Conservation (phyloP, 108 stramenopile species). For the Cyclotella atomus region DNA sequence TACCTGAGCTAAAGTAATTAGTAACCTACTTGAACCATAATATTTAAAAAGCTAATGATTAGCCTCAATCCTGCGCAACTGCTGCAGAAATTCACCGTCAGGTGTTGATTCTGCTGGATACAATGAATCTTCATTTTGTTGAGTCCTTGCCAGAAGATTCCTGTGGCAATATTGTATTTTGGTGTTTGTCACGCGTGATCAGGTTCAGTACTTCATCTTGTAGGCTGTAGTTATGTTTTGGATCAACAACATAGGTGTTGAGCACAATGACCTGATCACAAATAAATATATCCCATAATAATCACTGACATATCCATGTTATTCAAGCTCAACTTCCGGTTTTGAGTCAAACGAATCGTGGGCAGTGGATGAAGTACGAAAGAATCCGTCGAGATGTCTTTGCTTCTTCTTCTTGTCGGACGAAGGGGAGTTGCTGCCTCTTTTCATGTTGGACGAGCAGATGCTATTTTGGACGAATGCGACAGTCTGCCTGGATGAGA, state of each 20-base stretch:
- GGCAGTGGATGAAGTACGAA: conserved; percentile 14
- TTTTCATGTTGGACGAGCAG: not conserved
- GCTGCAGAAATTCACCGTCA: conserved; percentile 67
- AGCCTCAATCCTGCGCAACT: conserved; percentile 70
- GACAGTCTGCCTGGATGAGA: not conserved
- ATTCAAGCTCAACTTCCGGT: conserved; percentile 75
- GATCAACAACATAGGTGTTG: not conserved
- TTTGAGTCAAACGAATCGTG: too few species aligned
- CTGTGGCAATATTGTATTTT: conserved; percentile 68
- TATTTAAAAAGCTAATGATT: too few species aligned
- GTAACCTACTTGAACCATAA: too few species aligned
- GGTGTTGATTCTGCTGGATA: conserved; percentile 55
- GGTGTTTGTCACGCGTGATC: conserved; percentile 81
- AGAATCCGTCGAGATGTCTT: conserved; percentile 27
- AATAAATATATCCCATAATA: not conserved
- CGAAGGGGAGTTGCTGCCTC: not conserved
- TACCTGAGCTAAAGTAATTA: too few species aligned
- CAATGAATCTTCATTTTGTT: conserved; percentile 63
- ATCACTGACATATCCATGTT: conserved; percentile 67
- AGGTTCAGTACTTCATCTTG: conserved; percentile 86
- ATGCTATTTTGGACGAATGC: not conserved
- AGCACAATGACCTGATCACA: not conserved
- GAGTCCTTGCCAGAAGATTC: conserved; percentile 50
- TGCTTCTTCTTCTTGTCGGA: conserved; percentile 18
- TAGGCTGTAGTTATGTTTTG: conserved; percentile 21